Evolutionary conservation across 2,329 filamentous ascomycete species (phyloP), one percentile per base, ranked within the genome.

Genomic region (Microsporum ferrugineum): DNA sequence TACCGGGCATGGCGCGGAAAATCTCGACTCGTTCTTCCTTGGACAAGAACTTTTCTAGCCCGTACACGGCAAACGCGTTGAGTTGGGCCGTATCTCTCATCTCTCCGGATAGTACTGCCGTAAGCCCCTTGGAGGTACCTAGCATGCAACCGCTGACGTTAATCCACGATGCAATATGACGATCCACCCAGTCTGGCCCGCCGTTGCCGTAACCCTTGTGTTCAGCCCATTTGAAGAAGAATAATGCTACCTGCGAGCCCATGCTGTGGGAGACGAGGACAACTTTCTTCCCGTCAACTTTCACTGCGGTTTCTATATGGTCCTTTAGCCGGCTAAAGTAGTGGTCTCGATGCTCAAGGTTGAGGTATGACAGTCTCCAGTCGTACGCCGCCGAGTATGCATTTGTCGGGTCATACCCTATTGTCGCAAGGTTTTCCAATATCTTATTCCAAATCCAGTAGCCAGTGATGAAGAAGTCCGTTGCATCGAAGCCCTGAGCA

Each of bases 371-470:
- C 61, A 99, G 78, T 29, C 94, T 85, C 94, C 94, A 99, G 75
- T 99, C 94, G 71, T 99, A 87, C 0, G 84, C 82, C 1, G 84
- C 84, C 0, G 84, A 84, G 65, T 85, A 86, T 0, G 84, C 84
- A 68, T 86, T 86, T 1, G 81, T 84, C 29, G 94, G 92, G 70
- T 99, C 94, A 72, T 99, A 99, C 12, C 94, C 94, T 62, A 99
- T 88, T 0, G 91, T 94, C 0, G 94, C 94, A 58, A 99, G 79
- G 70, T 99, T 99, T 76, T 99, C 94, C 57, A 99, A 80, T 63
- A 99, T 96, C 76, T 97, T 97, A 76, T 89, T 96, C 91, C 91
- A 96, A 63, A 99, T 97, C 94, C 94, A 99, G 76, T 99, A 99
- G 3, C 85, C 84, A 1, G 84, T 85, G 65, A 86, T 85, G 66